Evolutionary conservation across 805 yeast species (phyloP), one percentile per base, ranked within the genome.

Genomic region (Yarrowia sp.): DNA sequence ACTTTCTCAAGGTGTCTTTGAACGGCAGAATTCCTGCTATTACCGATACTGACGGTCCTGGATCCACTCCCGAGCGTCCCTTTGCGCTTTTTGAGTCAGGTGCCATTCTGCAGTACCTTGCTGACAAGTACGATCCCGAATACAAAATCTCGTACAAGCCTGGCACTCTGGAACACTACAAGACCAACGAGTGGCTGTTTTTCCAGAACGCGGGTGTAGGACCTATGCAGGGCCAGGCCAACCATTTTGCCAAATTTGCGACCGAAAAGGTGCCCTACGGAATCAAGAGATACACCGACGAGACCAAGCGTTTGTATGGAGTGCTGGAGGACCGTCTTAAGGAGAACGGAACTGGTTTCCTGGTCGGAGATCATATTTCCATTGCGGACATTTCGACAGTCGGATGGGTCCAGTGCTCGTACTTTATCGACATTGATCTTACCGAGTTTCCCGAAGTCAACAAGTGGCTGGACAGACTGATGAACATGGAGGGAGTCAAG

Each of bases 401-500:
- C 67, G 79, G 83, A 2, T 84, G 88, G 88, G 75, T 80, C 30
- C 68, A 46, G 10, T 61, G 59, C 24, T 30, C 72, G 62, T 16
- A 56, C 35, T 17, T 22, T 3, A 24, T 68, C 11, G 70, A 61
- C 16, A 49, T 69, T 32, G 69, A 69, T 32, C 44, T 62, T 22
- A 12, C 16, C 24, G 77, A 76, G 24, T 76, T 79, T 35, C 84
- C 84, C 46, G 90, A 88, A 74, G 92, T 90, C 59, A 88, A 87
- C 78, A 89, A 90, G 75, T 91, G 96, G 96, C 88, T 96, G 14
- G 88, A 89, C 74, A 85, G 85, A 71, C 88, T 90, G 92, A 87
- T 89, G 91, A 84, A 95, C 77, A 83, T 96, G 74, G 93, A 93
- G 14, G 91, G 92, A 2, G 96, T 90, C 17, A 40, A 64, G 58